Evolutionary conservation across 108 stramenopile species (phyloP).

Genomic region (Cyclotella distinguenda): DNA sequence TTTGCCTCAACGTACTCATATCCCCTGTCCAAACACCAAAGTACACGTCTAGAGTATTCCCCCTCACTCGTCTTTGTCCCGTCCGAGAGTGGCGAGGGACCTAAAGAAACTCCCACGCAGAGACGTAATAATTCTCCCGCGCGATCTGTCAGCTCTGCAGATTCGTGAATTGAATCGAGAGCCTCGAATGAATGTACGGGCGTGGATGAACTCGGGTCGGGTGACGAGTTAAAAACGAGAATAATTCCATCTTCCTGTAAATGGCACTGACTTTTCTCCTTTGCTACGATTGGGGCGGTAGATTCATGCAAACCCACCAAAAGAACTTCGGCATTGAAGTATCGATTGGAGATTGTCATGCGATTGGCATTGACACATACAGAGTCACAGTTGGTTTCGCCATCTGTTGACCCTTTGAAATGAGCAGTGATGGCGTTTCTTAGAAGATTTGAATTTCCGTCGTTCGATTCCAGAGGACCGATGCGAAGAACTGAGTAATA

Average conservation of each 20-base stretch:
- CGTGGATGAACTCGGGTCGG: constrained; percentile 21
- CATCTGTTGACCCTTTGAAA: background rate
- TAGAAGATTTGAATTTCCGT: constrained; percentile 13
- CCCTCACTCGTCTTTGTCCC: constrained; percentile 52
- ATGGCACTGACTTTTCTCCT: background rate
- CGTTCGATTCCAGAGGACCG: constrained; percentile 18
- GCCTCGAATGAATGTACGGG: constrained; percentile 57
- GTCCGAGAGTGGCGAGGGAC: constrained; percentile 37
- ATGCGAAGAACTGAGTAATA: constrained; percentile 35
- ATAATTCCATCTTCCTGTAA: constrained; percentile 78
- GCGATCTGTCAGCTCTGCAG: constrained; percentile 30
- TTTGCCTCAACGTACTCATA: constrained; percentile 85
- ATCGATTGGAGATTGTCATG: constrained; percentile 49
- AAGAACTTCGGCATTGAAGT: constrained; percentile 43
- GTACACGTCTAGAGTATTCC: constrained; percentile 75
- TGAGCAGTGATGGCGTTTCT: constrained; percentile 23
- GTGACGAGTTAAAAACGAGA: constrained; percentile 63
- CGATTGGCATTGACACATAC: background rate
- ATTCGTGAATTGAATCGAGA: constrained; percentile 20
- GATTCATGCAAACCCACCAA: constrained; percentile 31
- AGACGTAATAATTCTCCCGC: constrained; percentile 71
- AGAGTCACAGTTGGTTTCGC: background rate
- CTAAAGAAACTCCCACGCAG: constrained; percentile 60
- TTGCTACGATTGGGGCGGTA: background rate
- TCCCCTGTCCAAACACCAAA: constrained; percentile 88